Conservation (phyloP, 768 basidiomycete genomes). For the Hirschioporus abietinus region DNA sequence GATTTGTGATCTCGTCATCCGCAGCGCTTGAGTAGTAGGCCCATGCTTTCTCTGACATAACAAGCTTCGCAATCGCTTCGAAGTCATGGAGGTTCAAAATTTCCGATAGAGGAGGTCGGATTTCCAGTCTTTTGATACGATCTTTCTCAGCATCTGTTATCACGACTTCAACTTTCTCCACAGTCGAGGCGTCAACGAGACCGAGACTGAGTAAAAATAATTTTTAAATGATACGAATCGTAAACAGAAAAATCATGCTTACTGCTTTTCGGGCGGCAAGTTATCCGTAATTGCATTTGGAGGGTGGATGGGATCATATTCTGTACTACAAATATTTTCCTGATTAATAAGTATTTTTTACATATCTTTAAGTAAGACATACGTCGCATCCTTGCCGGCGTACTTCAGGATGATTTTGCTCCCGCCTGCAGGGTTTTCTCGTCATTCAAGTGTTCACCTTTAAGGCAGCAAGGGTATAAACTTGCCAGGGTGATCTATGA, state of each 20-base stretch:
- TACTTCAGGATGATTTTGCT: slow-evolving; percentile 83
- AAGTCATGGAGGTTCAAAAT: slow-evolving; percentile 93
- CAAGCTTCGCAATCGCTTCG: slow-evolving; percentile 79
- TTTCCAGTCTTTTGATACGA: slow-evolving; percentile 53
- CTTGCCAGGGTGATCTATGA: slow-evolving; percentile 58
- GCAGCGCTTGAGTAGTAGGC: slow-evolving; percentile 96
- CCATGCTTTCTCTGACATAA: slow-evolving; percentile 88
- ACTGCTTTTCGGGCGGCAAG: slow-evolving; percentile 84
- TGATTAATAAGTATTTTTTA: background rate
- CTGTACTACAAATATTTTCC: slow-evolving; percentile 38
- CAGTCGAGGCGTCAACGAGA: slow-evolving; percentile 60
- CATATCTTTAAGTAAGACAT: slow-evolving; percentile 23
- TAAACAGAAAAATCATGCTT: slow-evolving; percentile 18
- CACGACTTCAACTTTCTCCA: slow-evolving; percentile 54
- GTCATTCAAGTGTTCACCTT: background rate
- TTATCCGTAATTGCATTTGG: slow-evolving; percentile 74
- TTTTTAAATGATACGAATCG: slow-evolving; percentile 13
- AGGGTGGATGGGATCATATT: slow-evolving; percentile 89
- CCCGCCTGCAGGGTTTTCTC: slow-evolving; percentile 45
- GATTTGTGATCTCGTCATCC: slow-evolving; percentile 87
- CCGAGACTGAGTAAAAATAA: slow-evolving; percentile 42
- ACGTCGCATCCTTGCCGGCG: slow-evolving; percentile 88
- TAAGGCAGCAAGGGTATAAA: background rate
- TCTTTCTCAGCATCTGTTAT: slow-evolving; percentile 69
- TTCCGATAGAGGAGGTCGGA: slow-evolving; percentile 68